Evolutionary conservation across 805 yeast species (phyloP), one percentile per base, ranked within the genome.

Genomic region (Yamadazyma takamatsuzukensis): DNA sequence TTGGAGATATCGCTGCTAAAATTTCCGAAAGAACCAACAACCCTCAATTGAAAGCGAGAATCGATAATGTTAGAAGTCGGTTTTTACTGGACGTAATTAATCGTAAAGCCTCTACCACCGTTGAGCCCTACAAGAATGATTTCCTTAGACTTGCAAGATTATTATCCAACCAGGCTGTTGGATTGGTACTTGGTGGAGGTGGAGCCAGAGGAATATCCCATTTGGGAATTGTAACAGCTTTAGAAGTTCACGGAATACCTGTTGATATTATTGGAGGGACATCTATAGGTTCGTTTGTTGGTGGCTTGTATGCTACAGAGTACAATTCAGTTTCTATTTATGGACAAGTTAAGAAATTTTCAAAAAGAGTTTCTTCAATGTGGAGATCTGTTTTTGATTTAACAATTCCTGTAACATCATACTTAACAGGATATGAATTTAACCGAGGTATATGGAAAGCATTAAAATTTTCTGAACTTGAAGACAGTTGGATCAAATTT

Each of bases 361-460:
- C 95, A 2, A 81, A 80, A 10, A 70, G 97, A 47, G 68, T 90
- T 41, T 76, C 90, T 0, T 83, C 95, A 2, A 39, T 83, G 3
- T 90, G 98, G 98, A 69, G 97, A 47, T 76, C 83, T 50, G 39
- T 82, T 2, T 60, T 84, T 18, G 98, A 90, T 54, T 59, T 93
- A 47, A 90, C 98, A 0, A 83, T 89, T 56, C 98, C 98, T 0
- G 80, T 86, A 2, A 88, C 96, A 0, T 83, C 97, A 0, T 90
- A 94, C 53, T 84, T 95, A 8, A 93, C 98, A 1, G 98, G 98
- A 1, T 96, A 93, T 57, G 97, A 88, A 56, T 90, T 90, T 59
- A 90, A 90, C 56, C 70, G 97, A 45, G 97, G 98, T 30, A 77
- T 90, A n/a, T 93, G 97, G 96, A 90, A 93, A 56, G 77, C 86